phyloP scores from a whole-genome alignment of 2,329 filamentous ascomycete genomes.

The Aspergillus unguis region DNA sequence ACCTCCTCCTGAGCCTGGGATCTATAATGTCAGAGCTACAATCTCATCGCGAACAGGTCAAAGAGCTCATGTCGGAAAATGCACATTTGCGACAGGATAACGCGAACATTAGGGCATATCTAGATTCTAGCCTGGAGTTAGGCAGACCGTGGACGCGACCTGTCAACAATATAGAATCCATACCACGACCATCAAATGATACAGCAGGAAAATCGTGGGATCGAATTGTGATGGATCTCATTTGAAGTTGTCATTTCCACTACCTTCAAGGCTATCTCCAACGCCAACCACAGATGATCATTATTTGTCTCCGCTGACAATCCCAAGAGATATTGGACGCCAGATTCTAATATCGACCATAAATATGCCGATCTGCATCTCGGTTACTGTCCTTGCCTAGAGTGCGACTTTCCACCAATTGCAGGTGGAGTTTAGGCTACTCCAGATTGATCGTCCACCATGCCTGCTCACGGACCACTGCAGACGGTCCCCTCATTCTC shows the following conservation, averaged over 20 bases:
- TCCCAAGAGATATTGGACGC: too few relatives aligned
- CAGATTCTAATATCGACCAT: too few relatives aligned
- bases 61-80: slow-evolving; percentile 23
- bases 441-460: neutral
- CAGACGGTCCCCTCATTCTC: slow-evolving; percentile 4
- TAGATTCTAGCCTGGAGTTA: slow-evolving; percentile 16
- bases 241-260: slow-evolving; percentile 11
- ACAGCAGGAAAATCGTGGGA: slow-evolving; percentile 24
- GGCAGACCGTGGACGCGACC: slow-evolving; percentile 10
- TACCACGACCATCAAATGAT: slow-evolving; percentile 14
- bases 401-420: neutral
- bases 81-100: slow-evolving; percentile 23
- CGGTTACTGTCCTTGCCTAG: neutral
- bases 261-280: neutral
- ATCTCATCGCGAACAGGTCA: slow-evolving; percentile 19
- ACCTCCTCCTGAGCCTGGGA: slow-evolving; percentile 22
- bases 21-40: slow-evolving; percentile 24
- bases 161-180: slow-evolving; percentile 2
- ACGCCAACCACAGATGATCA: neutral
- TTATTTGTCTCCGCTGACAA: too few relatives aligned
- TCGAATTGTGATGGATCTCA: slow-evolving; percentile 24
- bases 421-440: neutral
- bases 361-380: neutral
- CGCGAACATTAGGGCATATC: slow-evolving; percentile 19
- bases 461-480: neutral